Evolutionary conservation across 2,329 filamentous ascomycete species (phyloP).

Genomic region (Juglanconis juglandina): DNA sequence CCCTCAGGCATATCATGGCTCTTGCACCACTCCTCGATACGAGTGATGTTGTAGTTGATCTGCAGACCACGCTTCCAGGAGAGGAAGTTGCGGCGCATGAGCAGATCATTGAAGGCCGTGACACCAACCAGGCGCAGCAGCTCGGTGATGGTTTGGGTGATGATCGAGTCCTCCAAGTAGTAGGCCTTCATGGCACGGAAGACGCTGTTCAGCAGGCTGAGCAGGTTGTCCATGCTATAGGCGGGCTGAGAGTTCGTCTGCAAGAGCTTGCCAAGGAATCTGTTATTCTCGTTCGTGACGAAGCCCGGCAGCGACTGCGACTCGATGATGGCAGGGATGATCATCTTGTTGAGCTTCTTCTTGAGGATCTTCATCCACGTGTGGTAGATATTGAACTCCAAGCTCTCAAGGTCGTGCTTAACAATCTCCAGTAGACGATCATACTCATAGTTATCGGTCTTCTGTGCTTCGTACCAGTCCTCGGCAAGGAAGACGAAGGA

Average conservation of each 20-base stretch:
- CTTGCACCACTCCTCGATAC: constrained; percentile 99
- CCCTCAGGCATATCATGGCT: constrained; percentile 99
- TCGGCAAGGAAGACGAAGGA: constrained; percentile 99
- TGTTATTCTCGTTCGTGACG: constrained; percentile 96
- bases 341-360: constrained; percentile 99
- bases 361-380: constrained; percentile 99
- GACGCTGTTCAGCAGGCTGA: constrained; percentile 92
- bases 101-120: constrained; percentile 94
- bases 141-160: constrained; percentile 93
- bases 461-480: constrained; percentile 99
- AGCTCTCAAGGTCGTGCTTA: constrained; percentile 95
- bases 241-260: constrained; percentile 85
- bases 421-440: constrained; percentile 96
- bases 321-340: constrained; percentile 98
- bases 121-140: constrained; percentile 90
- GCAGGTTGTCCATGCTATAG: constrained; percentile 99
- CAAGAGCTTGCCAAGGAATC: constrained; percentile 95
- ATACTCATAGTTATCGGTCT: constrained; percentile 99
- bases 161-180: constrained; percentile 93
- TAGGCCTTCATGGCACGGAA: constrained; percentile 99
- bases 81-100: constrained; percentile 97
- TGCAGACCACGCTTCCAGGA: constrained; percentile 99
- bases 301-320: constrained; percentile 97
- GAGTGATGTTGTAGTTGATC: constrained; percentile 99
- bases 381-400: constrained; percentile 99